Evolutionary conservation across 768 basidiomycete genomes (phyloP).

Genomic region (Lactifluus hygrophoroides): DNA sequence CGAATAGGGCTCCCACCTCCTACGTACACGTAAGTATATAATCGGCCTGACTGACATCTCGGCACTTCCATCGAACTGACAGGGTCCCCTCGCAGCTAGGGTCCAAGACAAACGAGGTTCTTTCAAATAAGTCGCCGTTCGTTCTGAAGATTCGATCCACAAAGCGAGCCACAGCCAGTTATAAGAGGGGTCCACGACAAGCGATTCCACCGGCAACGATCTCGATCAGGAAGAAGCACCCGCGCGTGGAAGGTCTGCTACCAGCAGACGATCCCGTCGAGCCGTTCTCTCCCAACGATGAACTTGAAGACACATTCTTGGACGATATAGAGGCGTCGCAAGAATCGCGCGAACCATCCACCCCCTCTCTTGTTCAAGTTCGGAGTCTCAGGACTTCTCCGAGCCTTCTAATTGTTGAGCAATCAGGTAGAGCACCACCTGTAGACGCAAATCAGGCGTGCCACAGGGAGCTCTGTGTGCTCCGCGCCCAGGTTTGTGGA

Average conservation of each 20-base stretch:
- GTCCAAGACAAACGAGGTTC: constrained; percentile 1
- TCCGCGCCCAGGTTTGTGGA: constrained; percentile 16
- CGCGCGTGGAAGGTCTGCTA: neutral
- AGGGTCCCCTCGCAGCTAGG: constrained; percentile 4
- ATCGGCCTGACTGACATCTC: too few relatives aligned
- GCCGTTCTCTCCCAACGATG: neutral
- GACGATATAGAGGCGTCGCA: constrained; percentile 9
- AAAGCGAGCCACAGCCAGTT: neutral
- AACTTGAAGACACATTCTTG: constrained; percentile 7
- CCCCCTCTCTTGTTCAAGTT: neutral
- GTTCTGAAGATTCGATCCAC: constrained; percentile 6
- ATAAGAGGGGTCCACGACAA: neutral
- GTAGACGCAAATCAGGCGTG: neutral
- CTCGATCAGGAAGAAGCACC: constrained; percentile 5
- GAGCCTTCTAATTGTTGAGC: constrained; percentile 2
- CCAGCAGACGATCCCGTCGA: constrained; percentile 7
- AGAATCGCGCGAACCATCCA: neutral
- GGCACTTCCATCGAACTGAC: neutral
- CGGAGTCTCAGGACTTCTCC: constrained; percentile 1
- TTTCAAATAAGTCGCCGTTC: neutral
- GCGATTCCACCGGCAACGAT: neutral
- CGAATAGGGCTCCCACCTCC: constrained; percentile 4
- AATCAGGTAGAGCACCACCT: neutral
- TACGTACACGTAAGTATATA: constrained; percentile 8
- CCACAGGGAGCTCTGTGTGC: constrained; percentile 5